Evolutionary conservation across 345 rosid species (phyloP).

Genomic region (sweet orange (Citrus sinensis)): DNA sequence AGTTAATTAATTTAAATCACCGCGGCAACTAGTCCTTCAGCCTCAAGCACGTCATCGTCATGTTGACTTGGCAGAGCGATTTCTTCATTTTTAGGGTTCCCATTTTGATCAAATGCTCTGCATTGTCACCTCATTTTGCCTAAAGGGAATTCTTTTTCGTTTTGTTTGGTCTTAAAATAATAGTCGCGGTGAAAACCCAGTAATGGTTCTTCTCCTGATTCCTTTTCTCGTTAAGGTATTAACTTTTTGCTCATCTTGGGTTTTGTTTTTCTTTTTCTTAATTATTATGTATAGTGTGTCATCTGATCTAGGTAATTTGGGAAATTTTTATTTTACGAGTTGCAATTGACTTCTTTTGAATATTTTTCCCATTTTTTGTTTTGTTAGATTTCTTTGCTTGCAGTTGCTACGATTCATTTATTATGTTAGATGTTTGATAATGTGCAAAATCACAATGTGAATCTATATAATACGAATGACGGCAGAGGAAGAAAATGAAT

Average conservation of each 20-base stretch:
- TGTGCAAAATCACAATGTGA: background rate
- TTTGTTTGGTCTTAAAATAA: background rate
- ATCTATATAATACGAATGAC: background rate
- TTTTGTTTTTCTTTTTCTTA: background rate
- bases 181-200: background rate
- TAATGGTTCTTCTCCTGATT: background rate
- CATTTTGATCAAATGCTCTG: background rate
- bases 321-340: background rate
- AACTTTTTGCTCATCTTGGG: background rate
- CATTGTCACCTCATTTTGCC: background rate
- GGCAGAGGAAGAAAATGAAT: background rate
- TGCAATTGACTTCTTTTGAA: background rate
- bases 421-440: background rate
- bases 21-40: background rate
- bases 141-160: background rate
- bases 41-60: background rate
- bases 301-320: background rate
- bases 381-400: background rate
- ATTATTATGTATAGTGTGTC: background rate
- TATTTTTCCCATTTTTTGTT: background rate
- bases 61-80: constrained; percentile 8
- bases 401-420: background rate
- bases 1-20: constrained; percentile 1
- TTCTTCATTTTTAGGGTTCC: constrained; percentile 8
- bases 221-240: constrained; percentile 4